Evolutionary conservation across 306 rosid species (phyloP).

Genomic region (Cucurbita argyrosperma): DNA sequence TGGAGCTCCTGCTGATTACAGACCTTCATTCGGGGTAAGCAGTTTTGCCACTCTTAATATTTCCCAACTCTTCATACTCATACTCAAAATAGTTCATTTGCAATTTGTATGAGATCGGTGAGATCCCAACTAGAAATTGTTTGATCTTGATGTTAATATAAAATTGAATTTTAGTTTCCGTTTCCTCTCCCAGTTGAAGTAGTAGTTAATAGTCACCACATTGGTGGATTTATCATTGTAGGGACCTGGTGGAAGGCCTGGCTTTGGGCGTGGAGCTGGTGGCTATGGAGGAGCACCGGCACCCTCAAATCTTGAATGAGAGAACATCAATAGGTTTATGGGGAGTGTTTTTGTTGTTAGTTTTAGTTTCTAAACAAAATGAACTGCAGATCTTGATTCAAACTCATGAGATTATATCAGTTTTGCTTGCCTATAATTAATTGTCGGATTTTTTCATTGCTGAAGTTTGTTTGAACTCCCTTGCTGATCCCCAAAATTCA

Average conservation of each 20-base stretch:
- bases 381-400: background rate
- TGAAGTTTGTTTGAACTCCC: background rate
- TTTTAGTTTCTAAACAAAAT: background rate
- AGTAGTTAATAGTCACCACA: background rate
- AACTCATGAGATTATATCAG: constrained; percentile 1
- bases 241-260: constrained; percentile 35
- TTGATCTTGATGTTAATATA: background rate
- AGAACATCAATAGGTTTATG: background rate
- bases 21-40: constrained; percentile 32
- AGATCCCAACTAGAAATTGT: background rate
- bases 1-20: constrained; percentile 44
- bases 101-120: background rate
- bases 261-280: constrained; percentile 43
- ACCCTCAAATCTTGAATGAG: constrained; percentile 33
- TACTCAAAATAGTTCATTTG: background rate
- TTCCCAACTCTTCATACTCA: background rate
- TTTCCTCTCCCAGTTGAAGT: background rate
- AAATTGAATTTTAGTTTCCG: background rate
- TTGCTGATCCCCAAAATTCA: background rate
- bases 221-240: background rate
- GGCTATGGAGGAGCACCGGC: constrained; percentile 33
- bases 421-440: constrained; percentile 9
- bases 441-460: background rate
- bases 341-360: background rate
- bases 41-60: background rate